A percentile compares a stretch with the other conserved stretches of the same genome.
Conservation (phyloP, 2,329 filamentous ascomycete genomes). For the Colletotrichum aenigma region DNA sequence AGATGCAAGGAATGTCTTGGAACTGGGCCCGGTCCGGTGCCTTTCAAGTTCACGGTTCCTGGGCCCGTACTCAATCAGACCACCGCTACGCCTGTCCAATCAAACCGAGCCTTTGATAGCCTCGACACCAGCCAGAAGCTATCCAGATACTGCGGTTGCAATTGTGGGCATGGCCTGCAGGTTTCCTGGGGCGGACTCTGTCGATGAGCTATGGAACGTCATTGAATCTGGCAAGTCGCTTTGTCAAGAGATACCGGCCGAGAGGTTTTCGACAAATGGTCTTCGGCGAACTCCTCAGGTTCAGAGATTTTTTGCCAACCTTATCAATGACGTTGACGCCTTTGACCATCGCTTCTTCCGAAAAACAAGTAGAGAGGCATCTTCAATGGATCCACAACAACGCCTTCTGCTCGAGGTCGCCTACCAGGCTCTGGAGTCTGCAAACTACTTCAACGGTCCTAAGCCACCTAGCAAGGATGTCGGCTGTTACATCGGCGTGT, state of each 20-base stretch:
- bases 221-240: not conserved
- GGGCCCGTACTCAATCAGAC: not conserved
- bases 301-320: not conserved
- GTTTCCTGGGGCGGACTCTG: not conserved
- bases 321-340: constrained; percentile 22
- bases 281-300: not conserved
- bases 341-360: constrained; percentile 47
- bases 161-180: not conserved
- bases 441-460: constrained; percentile 26
- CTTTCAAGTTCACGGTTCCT: not conserved
- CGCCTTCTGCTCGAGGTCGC: constrained; percentile 34
- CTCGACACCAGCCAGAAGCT: not conserved
- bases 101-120: not conserved
- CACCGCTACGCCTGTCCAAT: not conserved
- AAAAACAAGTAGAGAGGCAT: constrained; percentile 28
- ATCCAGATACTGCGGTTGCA: not conserved
- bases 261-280: not conserved
- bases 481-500: constrained; percentile 25
- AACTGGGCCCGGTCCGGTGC: not conserved
- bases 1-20: not conserved
- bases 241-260: not conserved
- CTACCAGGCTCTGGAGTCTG: constrained; percentile 32
- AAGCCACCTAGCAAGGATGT: constrained; percentile 29
- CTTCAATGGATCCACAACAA: constrained; percentile 35
- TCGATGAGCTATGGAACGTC: not conserved